Evolutionary conservation across 129 eudicot genomes (phyloP).

Genomic region (Artemisia annua): DNA sequence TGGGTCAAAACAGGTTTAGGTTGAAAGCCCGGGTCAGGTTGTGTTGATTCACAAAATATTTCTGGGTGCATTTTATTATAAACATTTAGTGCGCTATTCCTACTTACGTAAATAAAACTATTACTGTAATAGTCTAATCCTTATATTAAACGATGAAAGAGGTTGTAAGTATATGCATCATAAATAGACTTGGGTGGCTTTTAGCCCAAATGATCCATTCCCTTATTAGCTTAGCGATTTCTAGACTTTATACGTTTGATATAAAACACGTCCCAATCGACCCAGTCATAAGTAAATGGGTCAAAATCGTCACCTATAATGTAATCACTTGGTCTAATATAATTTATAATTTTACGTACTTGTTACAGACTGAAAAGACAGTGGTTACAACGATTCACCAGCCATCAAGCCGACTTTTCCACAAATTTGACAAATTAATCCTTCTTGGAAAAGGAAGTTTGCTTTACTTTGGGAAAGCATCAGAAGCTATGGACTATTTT

Average conservation of each 20-base stretch:
- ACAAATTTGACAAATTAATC: constrained; percentile 47
- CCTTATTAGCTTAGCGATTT: too few relatives aligned
- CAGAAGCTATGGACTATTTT: constrained; percentile 46
- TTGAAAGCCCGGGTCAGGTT: background rate
- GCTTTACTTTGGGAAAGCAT: constrained; percentile 43
- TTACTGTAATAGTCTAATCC: background rate
- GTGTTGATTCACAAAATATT: background rate
- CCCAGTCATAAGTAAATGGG: too few relatives aligned
- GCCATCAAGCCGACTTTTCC: constrained; percentile 52
- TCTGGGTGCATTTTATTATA: background rate
- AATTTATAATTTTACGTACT: background rate
- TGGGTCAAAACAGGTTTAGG: background rate
- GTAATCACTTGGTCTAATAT: background rate
- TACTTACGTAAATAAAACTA: background rate
- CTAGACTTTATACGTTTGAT: too few relatives aligned
- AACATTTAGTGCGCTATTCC: background rate
- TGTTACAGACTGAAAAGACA: constrained; percentile 32
- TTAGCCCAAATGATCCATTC: background rate
- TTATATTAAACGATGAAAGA: background rate
- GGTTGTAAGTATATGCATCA: background rate
- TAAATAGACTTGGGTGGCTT: background rate
- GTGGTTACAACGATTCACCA: constrained; percentile 55
- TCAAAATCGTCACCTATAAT: too few relatives aligned
- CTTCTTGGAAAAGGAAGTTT: constrained; percentile 46
- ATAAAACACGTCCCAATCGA: too few relatives aligned